Evolutionary conservation across 176 grass and related monocot species (phyloP), one percentile per base, ranked within the genome.

Genomic region (Oryza meyeriana): DNA sequence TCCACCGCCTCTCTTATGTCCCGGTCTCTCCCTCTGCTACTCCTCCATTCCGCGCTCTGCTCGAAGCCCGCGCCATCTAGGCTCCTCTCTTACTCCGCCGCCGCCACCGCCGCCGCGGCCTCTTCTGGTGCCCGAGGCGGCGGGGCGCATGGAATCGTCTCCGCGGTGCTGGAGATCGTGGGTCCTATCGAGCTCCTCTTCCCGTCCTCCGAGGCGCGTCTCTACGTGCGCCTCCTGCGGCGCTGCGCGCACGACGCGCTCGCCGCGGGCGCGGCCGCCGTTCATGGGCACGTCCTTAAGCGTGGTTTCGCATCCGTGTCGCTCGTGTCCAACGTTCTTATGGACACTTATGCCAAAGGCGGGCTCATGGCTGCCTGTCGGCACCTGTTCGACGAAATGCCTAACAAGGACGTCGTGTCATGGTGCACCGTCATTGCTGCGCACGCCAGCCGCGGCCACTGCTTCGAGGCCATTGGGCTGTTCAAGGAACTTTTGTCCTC

Each of bases 371-470:
- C 7, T 7, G 64, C 59, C 8, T 87, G 88, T 6, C 71, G 48
- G 28, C 84, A 84, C 20, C 40, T 98, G 87, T 94, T 98, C 34
- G 90, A 93, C 79, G 95, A 89, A 98, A 98, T 94, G 95, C 82
- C 86, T 0, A 66, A 88, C 34, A 91, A 84, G 84, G 92, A 98
- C 79, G 58, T 86, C 1, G 62, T 84, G 79, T 89, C 95, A 28
- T 98, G 92, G 92, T 98, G 92, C 65, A 94, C 90, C 7, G 58
- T 93, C 74, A 94, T 98, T 25, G 85, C 92, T 4, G 84, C 88
- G 31, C 88, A 89, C 26, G 89, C 81, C 11, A 87, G 57, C 77
- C 55, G 69, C 33, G 84, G 90, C 3, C 59, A 77, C 68, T 84
- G 76, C 69, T 42, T 91, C 0, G 86, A 98, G 41, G 86, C 92